Evolutionary conservation across 2,329 filamentous ascomycete species (phyloP).

Genomic region (Aspergillus texensis): DNA sequence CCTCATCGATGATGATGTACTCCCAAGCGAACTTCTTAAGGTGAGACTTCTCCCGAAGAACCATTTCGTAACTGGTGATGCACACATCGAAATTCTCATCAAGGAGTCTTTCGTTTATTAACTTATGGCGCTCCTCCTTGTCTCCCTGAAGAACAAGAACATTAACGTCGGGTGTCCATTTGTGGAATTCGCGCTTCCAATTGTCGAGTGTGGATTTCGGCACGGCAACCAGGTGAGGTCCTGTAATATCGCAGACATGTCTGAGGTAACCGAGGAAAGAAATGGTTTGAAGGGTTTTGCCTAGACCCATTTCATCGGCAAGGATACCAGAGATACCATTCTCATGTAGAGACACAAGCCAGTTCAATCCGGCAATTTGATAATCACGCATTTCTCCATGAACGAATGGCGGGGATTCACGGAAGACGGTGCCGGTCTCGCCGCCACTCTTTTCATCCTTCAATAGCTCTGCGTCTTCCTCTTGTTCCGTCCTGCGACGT

Average conservation of each 20-base stretch:
- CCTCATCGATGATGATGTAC: constrained; percentile 98
- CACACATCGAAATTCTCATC: constrained; percentile 97
- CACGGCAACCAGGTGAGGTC: constrained; percentile 87
- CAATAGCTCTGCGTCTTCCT: constrained; percentile 88
- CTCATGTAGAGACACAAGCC: constrained; percentile 95
- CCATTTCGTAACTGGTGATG: constrained; percentile 99
- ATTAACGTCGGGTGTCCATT: constrained; percentile 94
- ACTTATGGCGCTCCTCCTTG: constrained; percentile 84
- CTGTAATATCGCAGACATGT: constrained; percentile 84
- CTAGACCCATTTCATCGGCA: constrained; percentile 97
- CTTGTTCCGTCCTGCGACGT: constrained; percentile 88
- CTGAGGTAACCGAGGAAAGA: constrained; percentile 93
- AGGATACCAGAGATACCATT: constrained; percentile 98
- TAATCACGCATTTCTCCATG: constrained; percentile 93
- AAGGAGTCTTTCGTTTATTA: constrained; percentile 89
- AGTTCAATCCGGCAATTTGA: constrained; percentile 92
- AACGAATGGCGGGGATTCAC: constrained; percentile 90
- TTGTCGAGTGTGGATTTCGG: constrained; percentile 98
- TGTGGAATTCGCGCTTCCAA: constrained; percentile 92
- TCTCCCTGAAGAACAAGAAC: constrained; percentile 91
- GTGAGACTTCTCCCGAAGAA: constrained; percentile 89
- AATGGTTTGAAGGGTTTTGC: constrained; percentile 97
- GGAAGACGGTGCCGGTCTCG: constrained; percentile 84
- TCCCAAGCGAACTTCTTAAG: constrained; percentile 99
- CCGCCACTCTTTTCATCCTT: constrained; percentile 87